These are phyloP conservation scores for Allomyces macrogynus DNA, from an alignment of 192 early-diverging fungal genomes.

Conservation along the genomic window DNA sequence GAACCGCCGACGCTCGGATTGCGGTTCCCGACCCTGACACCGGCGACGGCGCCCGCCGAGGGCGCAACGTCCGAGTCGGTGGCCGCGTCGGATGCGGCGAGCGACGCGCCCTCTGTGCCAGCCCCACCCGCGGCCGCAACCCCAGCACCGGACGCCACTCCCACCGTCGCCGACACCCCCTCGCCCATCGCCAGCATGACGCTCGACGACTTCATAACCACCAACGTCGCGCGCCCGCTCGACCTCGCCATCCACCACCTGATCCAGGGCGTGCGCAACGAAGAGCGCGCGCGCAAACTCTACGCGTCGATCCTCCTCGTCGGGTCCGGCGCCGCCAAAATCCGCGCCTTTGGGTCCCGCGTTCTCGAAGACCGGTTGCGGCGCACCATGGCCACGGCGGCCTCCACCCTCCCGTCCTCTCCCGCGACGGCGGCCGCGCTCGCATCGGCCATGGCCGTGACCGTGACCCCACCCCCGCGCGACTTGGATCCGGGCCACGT, in stretches of 20 bases:
- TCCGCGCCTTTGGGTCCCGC: slow-evolving; percentile 33
- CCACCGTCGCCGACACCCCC: background rate
- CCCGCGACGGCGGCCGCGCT: background rate
- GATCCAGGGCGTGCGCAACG: slow-evolving; percentile 37
- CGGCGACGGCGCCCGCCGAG: background rate
- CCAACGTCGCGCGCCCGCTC: slow-evolving; percentile 15
- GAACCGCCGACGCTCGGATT: background rate
- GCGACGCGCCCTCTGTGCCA: background rate
- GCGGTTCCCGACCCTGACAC: background rate
- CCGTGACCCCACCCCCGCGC: background rate
- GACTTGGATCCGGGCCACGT: background rate
- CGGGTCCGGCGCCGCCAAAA: slow-evolving; percentile 53
- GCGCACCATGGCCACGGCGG: background rate
- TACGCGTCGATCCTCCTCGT: slow-evolving; percentile 63
- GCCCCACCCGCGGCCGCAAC: background rate
- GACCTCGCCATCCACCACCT: slow-evolving; percentile 50
- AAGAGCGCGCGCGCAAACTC: slow-evolving; percentile 49
- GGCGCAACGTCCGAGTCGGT: background rate
- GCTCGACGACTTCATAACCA: background rate
- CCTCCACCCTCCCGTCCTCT: background rate
- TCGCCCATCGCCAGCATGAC: background rate
- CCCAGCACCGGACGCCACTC: background rate
- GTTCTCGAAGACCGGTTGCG: slow-evolving; percentile 33
- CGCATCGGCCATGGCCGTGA: background rate
- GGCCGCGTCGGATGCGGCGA: background rate